A percentile compares a stretch with the other conserved stretches of the same genome.
These are phyloP conservation scores for Podila epicladia DNA, from an alignment of 192 early-diverging fungal genomes.

Conservation along the genomic window DNA sequence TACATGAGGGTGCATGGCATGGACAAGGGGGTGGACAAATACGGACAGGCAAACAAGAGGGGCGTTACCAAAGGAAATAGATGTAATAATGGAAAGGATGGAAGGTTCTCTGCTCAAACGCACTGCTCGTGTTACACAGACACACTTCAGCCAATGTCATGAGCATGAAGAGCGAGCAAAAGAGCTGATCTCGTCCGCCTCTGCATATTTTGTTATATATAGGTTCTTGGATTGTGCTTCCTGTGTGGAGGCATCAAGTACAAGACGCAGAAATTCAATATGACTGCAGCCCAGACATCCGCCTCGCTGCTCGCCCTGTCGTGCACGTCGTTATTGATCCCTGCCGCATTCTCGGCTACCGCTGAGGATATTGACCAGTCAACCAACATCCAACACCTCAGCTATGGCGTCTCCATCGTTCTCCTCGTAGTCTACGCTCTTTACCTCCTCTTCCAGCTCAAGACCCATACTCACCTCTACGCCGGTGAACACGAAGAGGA, in stretches of 20 bases:
- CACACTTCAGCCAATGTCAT: too few species aligned
- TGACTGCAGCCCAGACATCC: constrained; percentile 79
- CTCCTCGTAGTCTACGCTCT: constrained; percentile 73
- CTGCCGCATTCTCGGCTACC: constrained; percentile 66
- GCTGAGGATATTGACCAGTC: constrained; percentile 49
- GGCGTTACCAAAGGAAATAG: too few species aligned
- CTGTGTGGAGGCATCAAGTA: constrained; percentile 83
- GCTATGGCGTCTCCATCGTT: constrained; percentile 73
- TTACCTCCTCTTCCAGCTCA: constrained; percentile 78
- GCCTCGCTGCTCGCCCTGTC: constrained; percentile 73
- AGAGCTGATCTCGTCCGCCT: not conserved
- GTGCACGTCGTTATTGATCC: constrained; percentile 74
- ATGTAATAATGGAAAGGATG: too few species aligned
- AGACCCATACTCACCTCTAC: constrained; percentile 72
- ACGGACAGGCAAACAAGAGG: too few species aligned
- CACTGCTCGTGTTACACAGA: too few species aligned
- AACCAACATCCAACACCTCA: constrained; percentile 62
- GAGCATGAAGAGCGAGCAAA: too few species aligned
- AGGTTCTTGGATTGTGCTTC: constrained; percentile 87
- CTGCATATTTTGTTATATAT: not conserved
- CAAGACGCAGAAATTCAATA: constrained; percentile 76
- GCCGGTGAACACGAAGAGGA: constrained; percentile 66
- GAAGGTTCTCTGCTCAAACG: too few species aligned
- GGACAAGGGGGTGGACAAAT: too few species aligned
- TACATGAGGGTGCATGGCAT: too few species aligned